Base-by-base conservation (phyloP, 192 early-diverging fungal genomes). In the Coemansia pectinata region DNA sequence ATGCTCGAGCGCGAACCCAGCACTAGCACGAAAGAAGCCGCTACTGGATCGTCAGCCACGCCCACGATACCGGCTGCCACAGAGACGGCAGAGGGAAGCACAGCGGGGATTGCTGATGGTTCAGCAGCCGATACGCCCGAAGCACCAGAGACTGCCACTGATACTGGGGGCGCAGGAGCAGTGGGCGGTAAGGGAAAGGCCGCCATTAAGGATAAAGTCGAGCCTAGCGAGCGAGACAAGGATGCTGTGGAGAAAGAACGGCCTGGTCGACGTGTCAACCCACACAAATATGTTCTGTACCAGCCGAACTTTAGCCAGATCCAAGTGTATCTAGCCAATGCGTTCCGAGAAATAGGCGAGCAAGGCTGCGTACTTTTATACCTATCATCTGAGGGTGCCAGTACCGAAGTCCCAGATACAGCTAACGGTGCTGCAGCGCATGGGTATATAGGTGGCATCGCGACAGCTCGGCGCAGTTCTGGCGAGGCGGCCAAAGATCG, bases 231-330 rank as follows among this genome's bases (percentile, higher is more conserved):
- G 6, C 45, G 57, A 34, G 67, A 40, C 62, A 58, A 40, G 47
- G 64, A 34, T 0, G 23, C 6, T 17, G 41, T 63, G 29, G 71
- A 72, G 23, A 47, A 47, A 42, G 79, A 77, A 17, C 57, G 57
- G 7, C 23, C 53, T 4, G 44, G 42, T 62, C 83, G 67, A 69
- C 86, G 66, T 44, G 76, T 74, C 59, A 93, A 93, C 74, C 92
- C 92, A 27, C 95, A 96, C 86, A 99, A 99, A 72, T 96, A 97
- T 61, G 81, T 98, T 23, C 85, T 99, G 23, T 96, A 97, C 76
- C 84, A 92, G 72, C 95, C 96, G 11, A 92, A 92, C 1, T 87
- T 97, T 60, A 93, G 93, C 61, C 94, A 99, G 73, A 76, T 98
- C 39, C 87, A 95, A 84, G 88, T 96, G 36, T 97, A 96, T 71